phyloP scores from a whole-genome alignment of 148 eudicot genomes.

The Beta vulgaris region DNA sequence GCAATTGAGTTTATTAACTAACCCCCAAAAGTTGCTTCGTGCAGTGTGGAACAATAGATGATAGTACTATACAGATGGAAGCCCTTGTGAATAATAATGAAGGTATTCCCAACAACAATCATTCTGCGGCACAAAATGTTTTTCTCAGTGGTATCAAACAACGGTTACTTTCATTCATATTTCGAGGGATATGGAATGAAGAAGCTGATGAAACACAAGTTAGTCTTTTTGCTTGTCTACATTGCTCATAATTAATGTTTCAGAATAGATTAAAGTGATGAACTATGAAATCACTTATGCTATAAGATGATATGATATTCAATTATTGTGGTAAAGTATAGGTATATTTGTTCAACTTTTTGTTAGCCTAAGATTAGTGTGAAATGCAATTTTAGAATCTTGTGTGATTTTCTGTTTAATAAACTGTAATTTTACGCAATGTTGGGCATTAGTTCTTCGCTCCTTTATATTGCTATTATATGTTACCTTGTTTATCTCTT shows the following conservation, averaged over 20 bases:
- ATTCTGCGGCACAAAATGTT: slow-evolving; percentile 26
- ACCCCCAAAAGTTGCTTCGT: slow-evolving; percentile 12
- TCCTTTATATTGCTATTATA: background rate
- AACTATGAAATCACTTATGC: background rate
- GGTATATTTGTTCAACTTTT: background rate
- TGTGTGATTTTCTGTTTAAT: no score
- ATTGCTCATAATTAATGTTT: background rate
- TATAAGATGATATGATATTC: background rate
- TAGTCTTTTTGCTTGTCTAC: slow-evolving; percentile 3
- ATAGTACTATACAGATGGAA: slow-evolving; percentile 39
- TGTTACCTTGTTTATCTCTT: slow-evolving; percentile 1
- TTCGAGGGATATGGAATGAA: slow-evolving; percentile 80
- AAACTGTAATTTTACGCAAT: no score
- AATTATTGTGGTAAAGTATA: background rate
- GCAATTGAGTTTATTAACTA: background rate
- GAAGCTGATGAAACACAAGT: slow-evolving; percentile 79
- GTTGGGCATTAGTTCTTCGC: background rate
- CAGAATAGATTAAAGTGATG: background rate
- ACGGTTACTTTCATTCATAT: slow-evolving; percentile 87
- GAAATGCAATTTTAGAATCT: no score
- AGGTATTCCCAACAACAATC: slow-evolving; percentile 32
- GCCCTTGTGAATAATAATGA: slow-evolving; percentile 39
- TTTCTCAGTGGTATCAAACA: slow-evolving; percentile 89
- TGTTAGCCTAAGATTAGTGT: no score
- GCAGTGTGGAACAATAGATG: slow-evolving; percentile 42